Evolutionary conservation across 1,284 basidiomycete genomes (phyloP), one percentile per base, ranked within the genome.

Genomic region (Polyporus tsugae): DNA sequence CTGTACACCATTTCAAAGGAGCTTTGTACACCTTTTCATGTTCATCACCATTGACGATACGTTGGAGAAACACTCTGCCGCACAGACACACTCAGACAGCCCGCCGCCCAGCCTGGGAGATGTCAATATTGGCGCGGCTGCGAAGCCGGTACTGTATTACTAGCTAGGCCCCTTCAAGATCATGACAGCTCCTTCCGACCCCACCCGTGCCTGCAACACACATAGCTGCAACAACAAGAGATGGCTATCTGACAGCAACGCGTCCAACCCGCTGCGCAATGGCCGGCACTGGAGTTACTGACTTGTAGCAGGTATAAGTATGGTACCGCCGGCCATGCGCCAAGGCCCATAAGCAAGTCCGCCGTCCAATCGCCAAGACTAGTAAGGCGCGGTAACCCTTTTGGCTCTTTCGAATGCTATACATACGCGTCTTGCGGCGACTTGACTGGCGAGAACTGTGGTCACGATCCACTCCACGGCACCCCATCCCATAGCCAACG

Each of bases 161-260:
- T 29, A 29, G 29, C n/a, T n/a, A n/a, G 46, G 46, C 11, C n/a
- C 53, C 38, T 33, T 29, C 29, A 29, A 29, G 29, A 55, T 42
- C 17, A 25, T 60, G 57, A 49, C 57, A 49, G 58, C 57, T 39
- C 33, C 44, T 58, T 52, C 63, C 63, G 63, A 64, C 57, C 35
- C 36, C 57, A 60, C 63, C 63, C 63, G 63, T 4, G 33, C 9
- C 22, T 29, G 17, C 29, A 29, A 46, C 15, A 6, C 17, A 15
- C 52, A 55, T 25, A 35, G 33, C 29, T 52, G 52, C 52, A 55
- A 9, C 52, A 55, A 9, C 13, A 55, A 35, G 5, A 55, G 52
- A 17, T 22, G 29, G 15, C 52, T 55, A 55, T 15, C 52, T 55
- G 52, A 55, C 46, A 25, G n/a, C 46, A 49, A 25, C 6, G 0